These are phyloP conservation scores for Rasamsonia emersonii DNA, from an alignment of 2,329 filamentous ascomycete species.

Conservation along the genomic window DNA sequence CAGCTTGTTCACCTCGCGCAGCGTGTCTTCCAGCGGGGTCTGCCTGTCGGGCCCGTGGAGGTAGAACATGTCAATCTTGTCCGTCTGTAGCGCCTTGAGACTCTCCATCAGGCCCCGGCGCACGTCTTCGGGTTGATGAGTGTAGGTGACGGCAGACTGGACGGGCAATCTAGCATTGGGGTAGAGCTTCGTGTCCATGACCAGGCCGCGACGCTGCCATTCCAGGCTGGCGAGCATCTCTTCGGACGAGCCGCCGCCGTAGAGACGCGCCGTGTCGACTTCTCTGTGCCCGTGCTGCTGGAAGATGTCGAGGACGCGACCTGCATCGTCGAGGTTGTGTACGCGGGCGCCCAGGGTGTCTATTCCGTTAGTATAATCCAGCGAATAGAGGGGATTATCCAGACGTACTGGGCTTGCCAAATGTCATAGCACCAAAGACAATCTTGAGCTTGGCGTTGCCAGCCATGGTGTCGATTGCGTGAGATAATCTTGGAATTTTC, in stretches of 20 bases:
- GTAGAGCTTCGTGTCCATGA: constrained; percentile 38
- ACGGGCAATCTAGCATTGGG: constrained; percentile 16
- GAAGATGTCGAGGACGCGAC: constrained; percentile 20
- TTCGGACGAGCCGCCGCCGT: constrained; percentile 21
- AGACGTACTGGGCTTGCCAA: too few species aligned
- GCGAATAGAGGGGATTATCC: too few species aligned
- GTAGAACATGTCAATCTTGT: constrained; percentile 42
- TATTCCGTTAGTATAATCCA: too few species aligned
- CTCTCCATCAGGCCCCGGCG: constrained; percentile 26
- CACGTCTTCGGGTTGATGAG: constrained; percentile 24
- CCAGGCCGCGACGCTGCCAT: constrained; percentile 31
- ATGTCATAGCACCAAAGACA: too few species aligned
- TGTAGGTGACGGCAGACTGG: constrained; percentile 15
- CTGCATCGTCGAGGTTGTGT: constrained; percentile 12
- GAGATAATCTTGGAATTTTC: too few species aligned
- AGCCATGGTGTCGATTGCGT: too few species aligned
- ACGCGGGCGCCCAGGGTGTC: constrained; percentile 13
- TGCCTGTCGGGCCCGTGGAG: constrained; percentile 44
- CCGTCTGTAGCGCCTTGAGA: constrained; percentile 30
- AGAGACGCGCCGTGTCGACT: constrained; percentile 23
- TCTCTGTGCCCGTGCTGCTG: constrained; percentile 19
- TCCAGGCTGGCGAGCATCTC: constrained; percentile 35
- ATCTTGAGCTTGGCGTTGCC: too few species aligned
- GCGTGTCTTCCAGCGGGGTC: constrained; percentile 38
- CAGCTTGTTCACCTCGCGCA: constrained; percentile 40